These are phyloP conservation scores for Teratosphaeria destructans DNA, from an alignment of 2,329 filamentous ascomycete species.

Conservation along the genomic window DNA sequence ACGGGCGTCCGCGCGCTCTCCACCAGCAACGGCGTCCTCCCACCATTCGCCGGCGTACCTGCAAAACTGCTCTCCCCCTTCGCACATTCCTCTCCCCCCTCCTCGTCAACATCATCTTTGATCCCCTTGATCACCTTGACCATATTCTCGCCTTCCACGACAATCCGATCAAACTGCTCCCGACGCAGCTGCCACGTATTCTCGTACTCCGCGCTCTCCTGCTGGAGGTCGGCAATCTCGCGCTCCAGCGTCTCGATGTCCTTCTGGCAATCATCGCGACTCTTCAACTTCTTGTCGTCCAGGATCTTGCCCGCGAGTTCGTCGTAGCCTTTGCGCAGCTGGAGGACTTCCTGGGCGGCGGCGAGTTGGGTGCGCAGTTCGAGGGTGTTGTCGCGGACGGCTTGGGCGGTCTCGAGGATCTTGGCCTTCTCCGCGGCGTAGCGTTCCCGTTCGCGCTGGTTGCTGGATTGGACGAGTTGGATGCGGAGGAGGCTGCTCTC, in stretches of 20 bases:
- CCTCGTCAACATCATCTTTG: slow-evolving; percentile 68
- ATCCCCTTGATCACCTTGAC: slow-evolving; percentile 81
- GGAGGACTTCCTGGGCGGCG: slow-evolving; percentile 62
- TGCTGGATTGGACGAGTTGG: slow-evolving; percentile 76
- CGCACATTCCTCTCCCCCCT: slow-evolving; percentile 31
- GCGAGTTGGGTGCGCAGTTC: slow-evolving; percentile 65
- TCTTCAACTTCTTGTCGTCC: slow-evolving; percentile 64
- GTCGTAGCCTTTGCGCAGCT: slow-evolving; percentile 76
- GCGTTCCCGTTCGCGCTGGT: slow-evolving; percentile 69
- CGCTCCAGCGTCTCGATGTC: slow-evolving; percentile 73
- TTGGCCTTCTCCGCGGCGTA: slow-evolving; percentile 71
- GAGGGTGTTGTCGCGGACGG: slow-evolving; percentile 64
- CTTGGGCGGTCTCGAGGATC: slow-evolving; percentile 68
- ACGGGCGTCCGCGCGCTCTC: slow-evolving; percentile 29
- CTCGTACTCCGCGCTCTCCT: slow-evolving; percentile 71
- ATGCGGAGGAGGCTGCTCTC: slow-evolving; percentile 79
- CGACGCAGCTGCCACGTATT: slow-evolving; percentile 74
- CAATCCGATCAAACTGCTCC: slow-evolving; percentile 78
- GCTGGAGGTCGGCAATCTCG: slow-evolving; percentile 78
- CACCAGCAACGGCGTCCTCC: slow-evolving; percentile 17
- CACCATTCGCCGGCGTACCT: slow-evolving; percentile 36
- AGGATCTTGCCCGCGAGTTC: slow-evolving; percentile 80
- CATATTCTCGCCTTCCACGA: slow-evolving; percentile 82
- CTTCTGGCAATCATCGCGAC: slow-evolving; percentile 71
- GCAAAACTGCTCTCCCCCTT: slow-evolving; percentile 34